Base-by-base conservation (phyloP, 768 basidiomycete genomes). In the Tylopilus plumbeoviolaceoides region DNA sequence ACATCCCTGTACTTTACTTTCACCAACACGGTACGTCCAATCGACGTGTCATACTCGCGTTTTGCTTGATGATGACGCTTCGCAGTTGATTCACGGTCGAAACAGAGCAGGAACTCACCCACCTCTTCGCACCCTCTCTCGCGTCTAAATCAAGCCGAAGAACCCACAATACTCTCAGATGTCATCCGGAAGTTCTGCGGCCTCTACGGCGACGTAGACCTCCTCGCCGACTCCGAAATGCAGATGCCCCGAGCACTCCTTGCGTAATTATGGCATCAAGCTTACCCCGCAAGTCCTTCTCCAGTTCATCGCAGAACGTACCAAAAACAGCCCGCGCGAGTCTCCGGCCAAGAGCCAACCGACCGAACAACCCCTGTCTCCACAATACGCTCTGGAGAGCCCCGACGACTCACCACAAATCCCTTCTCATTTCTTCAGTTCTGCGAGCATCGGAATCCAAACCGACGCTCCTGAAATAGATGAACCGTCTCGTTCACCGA, bases 231-330 rank as follows among this genome's bases (percentile, higher is more conserved):
- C 36, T 75, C 82, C 21, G 91, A 92, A 67, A 76, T 81, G 59
- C 73, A 73, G 20, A 72, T 78, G 73, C 77, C 91, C 53, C 78
- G 80, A 44, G 59, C 69, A 11, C 70, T 91, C 43, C 72, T 89
- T 45, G 77, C 73, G 25, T 46, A 83, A 84, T 61, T 83, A 83
- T 0, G 83, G 78, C 23, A 75, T 89, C 45, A 77, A 83, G 66
- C 83, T 86, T n/a, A 87, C 85, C 3, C 87, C 89, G 0, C 75
- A 81, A 50, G 75, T 85, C 12, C 71, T 89, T 3, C 72, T 90
- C 12, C 70, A 72, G 28, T 73, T 91, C 60, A 78, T 91, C 31
- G 88, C 87, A 2, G 75, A 77, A 57, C 78, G 77, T 59, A 81
- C 84, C 1, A 79, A 74, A 56, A 58, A 52, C 43, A 69, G 69